These are phyloP conservation scores for Colletotrichum ledebouriae DNA, from an alignment of 2,329 filamentous ascomycete genomes.

Conservation along the genomic window DNA sequence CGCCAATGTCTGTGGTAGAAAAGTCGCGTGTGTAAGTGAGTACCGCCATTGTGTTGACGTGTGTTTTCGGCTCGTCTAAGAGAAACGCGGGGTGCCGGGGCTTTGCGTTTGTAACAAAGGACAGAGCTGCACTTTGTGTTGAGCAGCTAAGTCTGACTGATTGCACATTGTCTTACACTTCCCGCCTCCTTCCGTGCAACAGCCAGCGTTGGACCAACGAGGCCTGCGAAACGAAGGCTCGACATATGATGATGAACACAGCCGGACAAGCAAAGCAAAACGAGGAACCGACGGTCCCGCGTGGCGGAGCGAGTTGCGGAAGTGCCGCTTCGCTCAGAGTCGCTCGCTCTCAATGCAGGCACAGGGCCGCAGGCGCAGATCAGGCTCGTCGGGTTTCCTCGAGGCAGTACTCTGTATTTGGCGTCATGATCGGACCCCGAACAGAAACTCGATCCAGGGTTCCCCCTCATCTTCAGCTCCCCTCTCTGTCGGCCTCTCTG, in stretches of 20 bases:
- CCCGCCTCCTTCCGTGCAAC: conserved; percentile 9
- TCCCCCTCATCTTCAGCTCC: conserved; percentile 39
- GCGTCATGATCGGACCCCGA: conserved; percentile 36
- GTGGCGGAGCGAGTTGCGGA: conserved; percentile 23
- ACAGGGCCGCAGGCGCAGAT: conserved; percentile 13
- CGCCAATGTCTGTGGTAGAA: conserved; percentile 33
- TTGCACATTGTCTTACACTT: conserved; percentile 20
- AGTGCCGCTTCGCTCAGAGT: conserved; percentile 20
- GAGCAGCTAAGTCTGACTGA: conserved; percentile 3
- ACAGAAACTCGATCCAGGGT: conserved; percentile 33
- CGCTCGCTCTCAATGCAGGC: not conserved
- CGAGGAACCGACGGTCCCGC: conserved; percentile 27
- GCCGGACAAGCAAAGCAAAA: conserved; percentile 20
- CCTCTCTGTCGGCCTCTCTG: conserved; percentile 11
- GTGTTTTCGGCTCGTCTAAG: conserved; percentile 18
- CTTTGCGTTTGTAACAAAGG: conserved; percentile 37
- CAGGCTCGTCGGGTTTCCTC: conserved; percentile 30
- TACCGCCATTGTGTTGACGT: not conserved
- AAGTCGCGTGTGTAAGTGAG: no score
- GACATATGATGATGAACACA: conserved; percentile 25
- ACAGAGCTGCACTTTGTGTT: conserved; percentile 4
- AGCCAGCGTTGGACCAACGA: conserved; percentile 22
- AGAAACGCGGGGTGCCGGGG: conserved; percentile 21
- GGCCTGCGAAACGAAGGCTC: conserved; percentile 14
- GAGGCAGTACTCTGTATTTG: not conserved